phyloP scores from a whole-genome alignment of 164 flowering plant genomes.

The Nelumbo lutea region DNA sequence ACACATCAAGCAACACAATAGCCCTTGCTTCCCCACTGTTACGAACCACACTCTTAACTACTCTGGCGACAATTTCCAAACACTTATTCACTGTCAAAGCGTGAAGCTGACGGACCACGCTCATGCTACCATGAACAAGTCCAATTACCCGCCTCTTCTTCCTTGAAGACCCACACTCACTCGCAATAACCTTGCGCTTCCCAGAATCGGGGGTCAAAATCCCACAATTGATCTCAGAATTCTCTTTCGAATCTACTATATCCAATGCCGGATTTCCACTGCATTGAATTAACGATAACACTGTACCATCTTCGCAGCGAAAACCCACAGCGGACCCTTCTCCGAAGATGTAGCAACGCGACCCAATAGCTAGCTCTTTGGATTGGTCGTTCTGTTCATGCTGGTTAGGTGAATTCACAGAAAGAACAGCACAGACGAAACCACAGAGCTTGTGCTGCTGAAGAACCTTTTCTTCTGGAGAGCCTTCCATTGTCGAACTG shows the following conservation, averaged over 20 bases:
- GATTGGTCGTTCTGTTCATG: not conserved
- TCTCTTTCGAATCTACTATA: slow-evolving; percentile 3
- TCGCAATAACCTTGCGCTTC: slow-evolving; percentile 6
- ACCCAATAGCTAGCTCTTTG: slow-evolving; percentile 16
- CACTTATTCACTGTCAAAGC: slow-evolving; percentile 49
- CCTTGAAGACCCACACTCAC: slow-evolving; percentile 16
- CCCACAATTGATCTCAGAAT: not conserved
- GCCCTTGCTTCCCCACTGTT: slow-evolving; percentile 36
- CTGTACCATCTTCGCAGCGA: slow-evolving; percentile 20
- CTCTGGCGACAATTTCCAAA: slow-evolving; percentile 41
- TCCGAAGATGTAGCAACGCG: slow-evolving; percentile 14
- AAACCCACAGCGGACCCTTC: slow-evolving; percentile 17
- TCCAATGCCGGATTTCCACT: not conserved
- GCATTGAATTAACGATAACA: slow-evolving; percentile 5
- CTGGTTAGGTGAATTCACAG: slow-evolving; percentile 19
- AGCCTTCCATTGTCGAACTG: not conserved
- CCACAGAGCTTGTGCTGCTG: slow-evolving; percentile 62
- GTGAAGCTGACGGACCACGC: slow-evolving; percentile 57
- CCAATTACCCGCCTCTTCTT: slow-evolving; percentile 40
- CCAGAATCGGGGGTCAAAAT: not conserved
- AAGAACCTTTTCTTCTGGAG: slow-evolving; percentile 5
- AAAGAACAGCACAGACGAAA: slow-evolving; percentile 46
- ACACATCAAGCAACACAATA: slow-evolving; percentile 72
- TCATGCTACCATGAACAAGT: slow-evolving; percentile 40
- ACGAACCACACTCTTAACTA: slow-evolving; percentile 27